phyloP scores from a whole-genome alignment of 2,329 filamentous ascomycete species.

The Hysterium pulicare region DNA sequence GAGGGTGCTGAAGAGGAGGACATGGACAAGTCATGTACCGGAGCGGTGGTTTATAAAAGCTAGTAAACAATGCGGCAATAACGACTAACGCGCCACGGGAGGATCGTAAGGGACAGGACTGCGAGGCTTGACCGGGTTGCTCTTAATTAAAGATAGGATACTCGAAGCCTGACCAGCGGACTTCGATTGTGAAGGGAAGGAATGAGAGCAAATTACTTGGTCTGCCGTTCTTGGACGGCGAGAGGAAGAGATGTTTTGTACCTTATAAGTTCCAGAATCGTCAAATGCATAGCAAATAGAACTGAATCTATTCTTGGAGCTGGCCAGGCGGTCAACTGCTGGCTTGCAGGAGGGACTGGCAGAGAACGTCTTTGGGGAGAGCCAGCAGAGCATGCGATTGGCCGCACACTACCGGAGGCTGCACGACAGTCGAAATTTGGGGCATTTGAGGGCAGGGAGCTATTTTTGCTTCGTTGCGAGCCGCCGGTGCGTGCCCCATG shows the following conservation, averaged over 20 bases:
- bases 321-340: constrained; percentile 21
- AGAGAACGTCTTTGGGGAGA: constrained; percentile 26
- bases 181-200: constrained; percentile 36
- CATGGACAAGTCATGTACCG: constrained; percentile 45
- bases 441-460: constrained; percentile 29
- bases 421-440: constrained; percentile 32
- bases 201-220: constrained; percentile 48
- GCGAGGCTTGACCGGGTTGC: constrained; percentile 39
- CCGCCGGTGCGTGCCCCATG: constrained; percentile 21
- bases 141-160: constrained; percentile 45
- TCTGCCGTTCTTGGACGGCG: constrained; percentile 32
- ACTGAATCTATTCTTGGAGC: constrained; percentile 49
- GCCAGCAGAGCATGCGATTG: constrained; percentile 24
- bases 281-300: constrained; percentile 39
- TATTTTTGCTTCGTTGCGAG: constrained; percentile 40
- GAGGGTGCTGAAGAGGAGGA: constrained; percentile 43
- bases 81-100: constrained; percentile 40
- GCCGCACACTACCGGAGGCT: constrained; percentile 19
- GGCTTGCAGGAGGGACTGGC: constrained; percentile 26
- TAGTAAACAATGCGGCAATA: constrained; percentile 41
- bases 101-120: constrained; percentile 42
- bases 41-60: constrained; percentile 38
- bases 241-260: constrained; percentile 36
- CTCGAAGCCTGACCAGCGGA: constrained; percentile 49
- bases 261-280: constrained; percentile 46